A percentile compares a stretch with the other conserved stretches of the same genome.
Evolutionary conservation across 148 eudicot species (phyloP).

Genomic region (Spergularia marina): DNA sequence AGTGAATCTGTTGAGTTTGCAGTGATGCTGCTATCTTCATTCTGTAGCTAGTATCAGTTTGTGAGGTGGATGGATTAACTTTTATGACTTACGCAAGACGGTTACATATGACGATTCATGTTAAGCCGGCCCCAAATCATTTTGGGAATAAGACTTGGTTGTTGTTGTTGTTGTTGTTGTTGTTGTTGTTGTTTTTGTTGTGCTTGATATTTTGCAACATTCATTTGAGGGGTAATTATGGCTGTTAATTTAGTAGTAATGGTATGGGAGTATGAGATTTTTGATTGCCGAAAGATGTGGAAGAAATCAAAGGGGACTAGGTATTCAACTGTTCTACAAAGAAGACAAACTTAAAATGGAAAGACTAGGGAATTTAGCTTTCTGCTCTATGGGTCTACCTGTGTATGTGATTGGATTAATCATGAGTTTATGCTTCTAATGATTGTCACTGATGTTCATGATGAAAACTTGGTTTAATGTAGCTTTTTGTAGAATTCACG

Average conservation of each 20-base stretch:
- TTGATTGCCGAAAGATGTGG: neutral
- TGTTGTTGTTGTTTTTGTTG: too few species aligned
- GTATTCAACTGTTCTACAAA: neutral
- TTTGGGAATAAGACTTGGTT: too few species aligned
- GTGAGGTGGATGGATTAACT: neutral
- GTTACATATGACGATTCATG: too few species aligned
- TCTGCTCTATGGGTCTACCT: too few species aligned
- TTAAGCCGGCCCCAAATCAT: too few species aligned
- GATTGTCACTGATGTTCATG: neutral
- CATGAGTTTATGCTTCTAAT: neutral
- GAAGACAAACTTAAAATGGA: neutral
- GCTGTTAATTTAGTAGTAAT: neutral
- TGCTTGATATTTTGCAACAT: neutral
- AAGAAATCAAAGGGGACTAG: neutral
- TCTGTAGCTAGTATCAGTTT: neutral
- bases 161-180: too few species aligned
- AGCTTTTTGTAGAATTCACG: neutral
- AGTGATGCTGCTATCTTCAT: neutral
- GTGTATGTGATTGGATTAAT: neutral
- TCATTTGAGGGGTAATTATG: neutral
- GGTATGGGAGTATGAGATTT: neutral
- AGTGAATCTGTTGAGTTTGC: neutral
- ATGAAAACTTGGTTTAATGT: neutral
- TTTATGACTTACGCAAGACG: too few species aligned
- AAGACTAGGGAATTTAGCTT: conserved; percentile 8